Percentiles rank a stretch among this genome's conserved stretches.
phyloP scores from a whole-genome alignment of 805 yeast species.

The Maudiozyma saulgeensis region DNA sequence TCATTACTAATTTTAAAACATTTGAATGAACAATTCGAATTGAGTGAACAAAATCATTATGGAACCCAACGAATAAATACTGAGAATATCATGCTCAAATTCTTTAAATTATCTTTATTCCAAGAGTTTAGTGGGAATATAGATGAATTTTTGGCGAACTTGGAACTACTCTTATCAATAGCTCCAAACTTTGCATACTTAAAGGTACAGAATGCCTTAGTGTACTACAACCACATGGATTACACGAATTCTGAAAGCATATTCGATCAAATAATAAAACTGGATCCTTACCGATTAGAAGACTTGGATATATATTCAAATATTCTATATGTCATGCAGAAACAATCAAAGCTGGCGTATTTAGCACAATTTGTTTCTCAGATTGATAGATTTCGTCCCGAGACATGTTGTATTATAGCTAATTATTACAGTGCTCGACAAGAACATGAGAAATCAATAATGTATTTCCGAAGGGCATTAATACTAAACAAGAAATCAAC shows the following conservation, averaged over 20 bases:
- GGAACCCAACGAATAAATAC: constrained; percentile 10
- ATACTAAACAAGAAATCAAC: constrained; percentile 69
- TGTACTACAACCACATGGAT: constrained; percentile 77
- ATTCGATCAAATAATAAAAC: constrained; percentile 62
- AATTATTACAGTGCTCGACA: constrained; percentile 86
- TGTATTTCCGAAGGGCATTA: constrained; percentile 85
- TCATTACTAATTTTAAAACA: constrained; percentile 36
- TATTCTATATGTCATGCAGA: constrained; percentile 88
- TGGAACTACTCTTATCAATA: constrained; percentile 39
- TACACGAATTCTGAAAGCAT: constrained; percentile 68
- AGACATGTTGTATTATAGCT: constrained; percentile 89
- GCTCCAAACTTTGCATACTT: constrained; percentile 72
- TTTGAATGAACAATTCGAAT: constrained; percentile 26
- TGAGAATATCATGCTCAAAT: constrained; percentile 32
- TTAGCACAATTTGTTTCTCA: constrained; percentile 78
- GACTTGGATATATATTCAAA: constrained; percentile 92
- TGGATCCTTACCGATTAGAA: constrained; percentile 81
- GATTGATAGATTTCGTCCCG: constrained; percentile 82
- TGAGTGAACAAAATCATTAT: constrained; percentile 6
- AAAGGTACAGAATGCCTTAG: constrained; percentile 71
- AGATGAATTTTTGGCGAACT: constrained; percentile 39
- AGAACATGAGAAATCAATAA: constrained; percentile 90
- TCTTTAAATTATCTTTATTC: constrained; percentile 56
- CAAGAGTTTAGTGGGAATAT: constrained; percentile 76
- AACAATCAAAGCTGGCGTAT: constrained; percentile 70